Conservation (phyloP, 345 rosid species). For the Lepidium didymum region DNA sequence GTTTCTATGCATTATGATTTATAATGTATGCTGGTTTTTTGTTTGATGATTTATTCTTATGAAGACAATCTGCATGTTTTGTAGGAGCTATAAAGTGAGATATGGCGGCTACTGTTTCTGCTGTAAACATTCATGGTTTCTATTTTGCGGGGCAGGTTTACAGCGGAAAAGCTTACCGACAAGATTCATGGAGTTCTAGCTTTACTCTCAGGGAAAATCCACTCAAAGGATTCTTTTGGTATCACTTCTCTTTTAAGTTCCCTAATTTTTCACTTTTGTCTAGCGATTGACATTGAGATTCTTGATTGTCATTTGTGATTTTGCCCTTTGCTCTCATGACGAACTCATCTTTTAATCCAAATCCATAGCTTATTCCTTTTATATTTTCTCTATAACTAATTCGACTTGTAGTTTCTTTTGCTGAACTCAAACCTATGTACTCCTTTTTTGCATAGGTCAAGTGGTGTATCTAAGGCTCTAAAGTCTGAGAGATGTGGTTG, state of each 20-base stretch:
- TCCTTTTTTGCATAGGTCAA: slow-evolving; percentile 41
- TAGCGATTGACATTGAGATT: not conserved
- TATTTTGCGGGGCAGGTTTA: slow-evolving; percentile 24
- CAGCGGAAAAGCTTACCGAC: slow-evolving; percentile 32
- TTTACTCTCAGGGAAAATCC: slow-evolving; percentile 36
- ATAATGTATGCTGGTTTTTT: not conserved
- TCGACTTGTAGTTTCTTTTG: not conserved
- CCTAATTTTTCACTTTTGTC: not conserved
- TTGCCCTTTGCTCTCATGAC: not conserved
- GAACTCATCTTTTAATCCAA: not conserved
- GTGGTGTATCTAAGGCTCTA: slow-evolving; percentile 40
- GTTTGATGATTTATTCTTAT: not conserved
- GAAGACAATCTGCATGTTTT: not conserved
- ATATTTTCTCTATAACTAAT: not conserved
- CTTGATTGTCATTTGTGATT: not conserved
- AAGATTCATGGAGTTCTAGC: slow-evolving; percentile 35
- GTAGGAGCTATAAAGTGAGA: slow-evolving; percentile 28
- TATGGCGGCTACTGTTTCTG: slow-evolving; percentile 53
- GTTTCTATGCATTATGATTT: not conserved
- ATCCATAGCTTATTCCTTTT: not conserved
- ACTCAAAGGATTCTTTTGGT: slow-evolving; percentile 60
- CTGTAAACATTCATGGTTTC: slow-evolving; percentile 34
- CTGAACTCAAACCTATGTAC: not conserved
- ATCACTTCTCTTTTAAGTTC: not conserved
- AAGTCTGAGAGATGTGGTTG: slow-evolving; percentile 37